Evolutionary conservation across 495 filamentous ascomycete genomes (phyloP).

Genomic region (Penicillium herquei): DNA sequence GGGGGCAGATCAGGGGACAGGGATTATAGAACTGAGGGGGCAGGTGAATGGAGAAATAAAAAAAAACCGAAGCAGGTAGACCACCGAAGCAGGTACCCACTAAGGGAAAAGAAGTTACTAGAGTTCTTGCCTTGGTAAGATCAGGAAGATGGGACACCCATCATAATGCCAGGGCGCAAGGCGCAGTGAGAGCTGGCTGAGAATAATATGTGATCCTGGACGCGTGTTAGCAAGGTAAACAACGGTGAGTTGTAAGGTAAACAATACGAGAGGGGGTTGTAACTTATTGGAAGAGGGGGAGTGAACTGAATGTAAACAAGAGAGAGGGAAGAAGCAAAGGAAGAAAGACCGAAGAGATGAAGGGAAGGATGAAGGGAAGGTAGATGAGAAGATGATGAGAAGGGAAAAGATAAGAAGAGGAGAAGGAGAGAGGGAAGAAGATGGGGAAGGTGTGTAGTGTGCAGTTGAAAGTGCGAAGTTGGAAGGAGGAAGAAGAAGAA

Average conservation of each 20-base stretch:
- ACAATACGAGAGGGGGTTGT: too few species aligned
- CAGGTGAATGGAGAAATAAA: too few species aligned
- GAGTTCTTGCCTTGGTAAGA: slow-evolving; percentile 8
- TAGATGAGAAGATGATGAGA: slow-evolving; percentile 5
- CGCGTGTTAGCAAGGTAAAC: too few species aligned
- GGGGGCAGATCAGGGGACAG: neutral
- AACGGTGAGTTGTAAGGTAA: too few species aligned
- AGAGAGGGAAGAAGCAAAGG: neutral
- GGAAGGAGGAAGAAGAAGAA: neutral
- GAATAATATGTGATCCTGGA: too few species aligned
- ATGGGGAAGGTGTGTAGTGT: neutral
- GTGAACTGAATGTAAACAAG: too few species aligned
- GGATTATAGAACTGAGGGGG: neutral
- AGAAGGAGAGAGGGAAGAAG: neutral
- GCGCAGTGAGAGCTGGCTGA: too few species aligned
- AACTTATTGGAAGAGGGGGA: too few species aligned
- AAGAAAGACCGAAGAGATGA: neutral
- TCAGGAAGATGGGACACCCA: neutral
- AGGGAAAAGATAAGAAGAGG: neutral
- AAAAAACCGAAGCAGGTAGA: too few species aligned
- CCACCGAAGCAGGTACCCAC: too few species aligned
- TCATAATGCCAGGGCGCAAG: too few species aligned
- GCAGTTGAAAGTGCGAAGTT: neutral
- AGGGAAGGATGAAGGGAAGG: neutral
- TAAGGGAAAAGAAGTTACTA: neutral